phyloP scores from a whole-genome alignment of 257 asterid species.

The Solanum pimpinellifolium region DNA sequence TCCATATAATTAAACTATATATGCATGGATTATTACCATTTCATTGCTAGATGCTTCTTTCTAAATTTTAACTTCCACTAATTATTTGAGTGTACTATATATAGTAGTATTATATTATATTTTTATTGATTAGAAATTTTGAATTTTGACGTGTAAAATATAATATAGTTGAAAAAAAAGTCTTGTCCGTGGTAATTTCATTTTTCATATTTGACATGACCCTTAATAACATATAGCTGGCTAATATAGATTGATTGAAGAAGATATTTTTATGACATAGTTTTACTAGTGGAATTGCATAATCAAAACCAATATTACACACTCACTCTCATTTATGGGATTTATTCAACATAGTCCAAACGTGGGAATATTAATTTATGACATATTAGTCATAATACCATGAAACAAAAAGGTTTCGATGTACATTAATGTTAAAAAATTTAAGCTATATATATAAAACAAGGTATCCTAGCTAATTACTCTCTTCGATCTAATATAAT shows the following conservation, averaged over 20 bases:
- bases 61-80: background rate
- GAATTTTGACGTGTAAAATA: background rate
- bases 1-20: slow-evolving; percentile 22
- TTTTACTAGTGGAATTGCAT: background rate
- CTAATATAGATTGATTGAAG: background rate
- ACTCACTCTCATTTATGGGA: background rate
- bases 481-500: background rate
- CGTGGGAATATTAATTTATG: background rate
- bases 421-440: no score
- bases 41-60: background rate
- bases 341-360: background rate
- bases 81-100: background rate
- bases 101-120: background rate
- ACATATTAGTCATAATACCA: background rate
- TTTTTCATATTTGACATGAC: background rate
- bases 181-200: background rate
- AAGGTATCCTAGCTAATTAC: background rate
- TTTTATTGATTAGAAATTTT: background rate
- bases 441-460: no score
- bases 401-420: background rate
- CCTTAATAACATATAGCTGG: background rate
- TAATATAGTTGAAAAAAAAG: background rate
- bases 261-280: background rate
- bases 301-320: background rate
- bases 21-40: background rate